Base-by-base conservation (phyloP, 2,329 filamentous ascomycete species). In the Fusarium sp. region DNA sequence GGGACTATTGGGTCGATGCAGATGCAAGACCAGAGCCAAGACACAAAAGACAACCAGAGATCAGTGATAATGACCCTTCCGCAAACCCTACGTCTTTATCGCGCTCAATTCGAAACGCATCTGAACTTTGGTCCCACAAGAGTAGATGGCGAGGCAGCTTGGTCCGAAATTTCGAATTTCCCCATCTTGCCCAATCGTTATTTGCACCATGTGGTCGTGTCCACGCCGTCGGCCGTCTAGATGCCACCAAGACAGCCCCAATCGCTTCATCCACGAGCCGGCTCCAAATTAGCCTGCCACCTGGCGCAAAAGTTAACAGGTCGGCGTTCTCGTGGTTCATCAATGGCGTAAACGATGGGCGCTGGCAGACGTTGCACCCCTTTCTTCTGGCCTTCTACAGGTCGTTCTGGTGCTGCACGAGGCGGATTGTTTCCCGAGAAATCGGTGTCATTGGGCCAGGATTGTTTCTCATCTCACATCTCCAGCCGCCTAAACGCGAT, bases 301-400 rank as follows among this genome's bases (percentile, higher is more conserved):
- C 49, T 21, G 59, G 66, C 54, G 63, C 53, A 65, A 50, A 56
- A 58, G 56, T 70, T 62, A 45, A 62, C 55, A 56, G 44, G 57
- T 55, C 47, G 50, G 66, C 69, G 66, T 54, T 59, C 33, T 44
- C 44, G 51, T 67, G 44, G 67, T 50, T 57, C 60, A 39, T 50
- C 51, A 61, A 65, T 68, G 66, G 72, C 58, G 62, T 57, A 55
- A 43, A 36, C 39, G 39, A 36, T 52, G 43, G 40, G 56, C 68
- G 61, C 66, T 57, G 62, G 13, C 33, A 59, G 53, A 65, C 67
- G 60, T 73, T 69, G 45, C 45, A 22, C 67, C 62, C 65, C 57
- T 71, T 73, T 68, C 61, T 67, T 53, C 60, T 65, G 51, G 49
- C 50, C 50, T 61, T 71, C 57, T 58, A 71, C 57, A 56, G 53